These are phyloP conservation scores for Fusarium burgessii DNA, from an alignment of 2,329 filamentous ascomycete species.

Conservation along the genomic window DNA sequence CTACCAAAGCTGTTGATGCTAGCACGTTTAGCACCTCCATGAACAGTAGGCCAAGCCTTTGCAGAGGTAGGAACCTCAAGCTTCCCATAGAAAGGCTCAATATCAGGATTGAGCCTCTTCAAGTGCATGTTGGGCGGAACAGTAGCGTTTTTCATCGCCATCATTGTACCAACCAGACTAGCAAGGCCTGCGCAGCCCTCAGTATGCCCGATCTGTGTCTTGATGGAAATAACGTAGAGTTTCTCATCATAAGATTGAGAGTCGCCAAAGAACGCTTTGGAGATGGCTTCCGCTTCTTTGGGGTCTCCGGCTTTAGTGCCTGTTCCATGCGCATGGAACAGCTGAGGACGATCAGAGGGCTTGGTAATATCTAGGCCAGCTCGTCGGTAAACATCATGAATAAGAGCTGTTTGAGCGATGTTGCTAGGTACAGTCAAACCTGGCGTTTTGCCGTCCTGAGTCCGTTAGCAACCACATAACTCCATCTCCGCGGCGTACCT, in stretches of 20 bases:
- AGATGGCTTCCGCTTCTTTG: conserved; percentile 24
- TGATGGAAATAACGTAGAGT: conserved; percentile 1
- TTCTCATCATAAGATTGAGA: not conserved
- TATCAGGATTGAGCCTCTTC: not conserved
- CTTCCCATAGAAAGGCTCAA: not conserved
- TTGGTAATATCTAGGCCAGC: not conserved
- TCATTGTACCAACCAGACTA: not conserved
- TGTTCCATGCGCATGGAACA: conserved; percentile 28
- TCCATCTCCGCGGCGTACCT: accelerated
- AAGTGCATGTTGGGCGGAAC: conserved; percentile 7
- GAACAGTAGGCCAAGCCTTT: conserved; percentile 2
- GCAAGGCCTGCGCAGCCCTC: conserved; percentile 17
- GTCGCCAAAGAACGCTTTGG: not conserved
- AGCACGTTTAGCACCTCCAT: not conserved
- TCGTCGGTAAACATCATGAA: not conserved
- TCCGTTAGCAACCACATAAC: accelerated
- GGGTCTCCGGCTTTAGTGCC: conserved; percentile 27
- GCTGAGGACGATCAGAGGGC: not conserved
- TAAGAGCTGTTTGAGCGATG: not conserved
- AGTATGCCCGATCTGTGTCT: conserved; percentile 22
- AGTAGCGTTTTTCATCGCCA: not conserved
- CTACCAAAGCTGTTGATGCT: conserved; percentile 14
- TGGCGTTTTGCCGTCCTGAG: not conserved
- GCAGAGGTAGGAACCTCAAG: conserved; percentile 2
- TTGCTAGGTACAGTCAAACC: conserved; percentile 4